Evolutionary conservation across 106 monocot genomes (phyloP).

Genomic region (Dendrobium chrysotoxum): DNA sequence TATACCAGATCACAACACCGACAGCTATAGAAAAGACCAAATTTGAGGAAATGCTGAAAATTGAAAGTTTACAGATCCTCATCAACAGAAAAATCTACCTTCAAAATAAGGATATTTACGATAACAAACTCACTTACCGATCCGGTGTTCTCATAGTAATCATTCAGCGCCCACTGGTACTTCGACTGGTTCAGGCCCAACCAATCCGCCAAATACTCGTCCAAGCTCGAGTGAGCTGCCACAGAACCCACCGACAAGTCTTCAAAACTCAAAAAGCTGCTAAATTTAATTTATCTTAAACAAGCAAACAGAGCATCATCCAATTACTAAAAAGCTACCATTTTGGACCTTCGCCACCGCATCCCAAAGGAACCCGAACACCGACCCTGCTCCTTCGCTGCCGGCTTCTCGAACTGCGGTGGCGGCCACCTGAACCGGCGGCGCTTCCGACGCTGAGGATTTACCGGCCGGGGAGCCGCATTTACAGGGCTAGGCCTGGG

Average conservation of each 20-base stretch:
- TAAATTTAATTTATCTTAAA: slow-evolving; percentile 1
- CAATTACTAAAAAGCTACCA: slow-evolving; percentile 40
- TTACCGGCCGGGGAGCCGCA: not conserved
- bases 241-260: not conserved
- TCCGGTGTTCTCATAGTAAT: slow-evolving; percentile 71
- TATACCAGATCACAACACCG: not conserved
- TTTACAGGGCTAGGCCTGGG: slow-evolving; percentile 2
- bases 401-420: slow-evolving; percentile 38
- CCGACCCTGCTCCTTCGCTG: slow-evolving; percentile 11
- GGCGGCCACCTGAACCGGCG: slow-evolving; percentile 69
- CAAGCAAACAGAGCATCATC: not conserved
- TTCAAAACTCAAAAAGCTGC: not conserved
- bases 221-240: slow-evolving; percentile 82
- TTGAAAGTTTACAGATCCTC: not conserved
- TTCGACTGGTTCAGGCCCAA: slow-evolving; percentile 84
- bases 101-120: not conserved
- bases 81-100: not conserved
- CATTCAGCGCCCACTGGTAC: slow-evolving; percentile 93
- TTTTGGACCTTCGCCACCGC: slow-evolving; percentile 70
- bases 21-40: not conserved
- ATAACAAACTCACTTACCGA: slow-evolving; percentile 34
- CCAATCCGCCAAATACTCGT: slow-evolving; percentile 79
- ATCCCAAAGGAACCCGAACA: slow-evolving; percentile 65
- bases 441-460: slow-evolving; percentile 5
- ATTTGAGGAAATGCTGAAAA: not conserved